Conservation (phyloP, 495 filamentous ascomycete genomes). For the Parathielavia appendiculata region DNA sequence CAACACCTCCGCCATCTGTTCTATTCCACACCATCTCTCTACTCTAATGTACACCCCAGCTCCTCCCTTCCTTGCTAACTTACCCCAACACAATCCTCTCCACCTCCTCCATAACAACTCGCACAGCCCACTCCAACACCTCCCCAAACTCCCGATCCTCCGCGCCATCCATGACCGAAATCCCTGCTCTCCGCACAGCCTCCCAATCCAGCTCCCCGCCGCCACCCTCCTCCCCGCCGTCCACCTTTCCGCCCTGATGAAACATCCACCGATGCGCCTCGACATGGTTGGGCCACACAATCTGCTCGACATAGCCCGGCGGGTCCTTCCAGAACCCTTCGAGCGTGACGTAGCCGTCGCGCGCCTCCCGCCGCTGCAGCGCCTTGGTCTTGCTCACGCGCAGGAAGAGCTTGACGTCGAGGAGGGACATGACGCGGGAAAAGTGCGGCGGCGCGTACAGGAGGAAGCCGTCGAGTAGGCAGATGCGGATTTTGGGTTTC, state of each 20-base stretch:
- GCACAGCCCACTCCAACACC: conserved; percentile 53
- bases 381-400: conserved; percentile 55
- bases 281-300: conserved; percentile 94
- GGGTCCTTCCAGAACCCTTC: conserved; percentile 94
- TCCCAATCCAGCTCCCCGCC: conserved; percentile 37
- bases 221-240: conserved; percentile 31
- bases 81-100: conserved; percentile 21
- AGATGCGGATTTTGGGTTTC: conserved; percentile 31
- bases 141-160: conserved; percentile 47
- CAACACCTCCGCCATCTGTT: neutral
- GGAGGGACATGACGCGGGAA: conserved; percentile 44
- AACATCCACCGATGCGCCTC: conserved; percentile 73
- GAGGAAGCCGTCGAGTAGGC: conserved; percentile 76
- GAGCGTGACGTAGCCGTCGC: conserved; percentile 81
- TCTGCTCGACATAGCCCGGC: conserved; percentile 84
- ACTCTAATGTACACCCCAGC: neutral
- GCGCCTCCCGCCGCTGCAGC: conserved; percentile 60
- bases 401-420: conserved; percentile 74
- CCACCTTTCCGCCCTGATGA: conserved; percentile 51
- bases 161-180: neutral
- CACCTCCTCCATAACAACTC: conserved; percentile 41
- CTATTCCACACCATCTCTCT: neutral
- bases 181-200: conserved; percentile 41
- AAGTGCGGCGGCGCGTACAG: conserved; percentile 52
- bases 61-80: neutral